Percentiles rank a stretch among this genome's conserved stretches.
Conservation (phyloP, 1,284 basidiomycete species). For the Pseudozyma tsukubaensis region DNA sequence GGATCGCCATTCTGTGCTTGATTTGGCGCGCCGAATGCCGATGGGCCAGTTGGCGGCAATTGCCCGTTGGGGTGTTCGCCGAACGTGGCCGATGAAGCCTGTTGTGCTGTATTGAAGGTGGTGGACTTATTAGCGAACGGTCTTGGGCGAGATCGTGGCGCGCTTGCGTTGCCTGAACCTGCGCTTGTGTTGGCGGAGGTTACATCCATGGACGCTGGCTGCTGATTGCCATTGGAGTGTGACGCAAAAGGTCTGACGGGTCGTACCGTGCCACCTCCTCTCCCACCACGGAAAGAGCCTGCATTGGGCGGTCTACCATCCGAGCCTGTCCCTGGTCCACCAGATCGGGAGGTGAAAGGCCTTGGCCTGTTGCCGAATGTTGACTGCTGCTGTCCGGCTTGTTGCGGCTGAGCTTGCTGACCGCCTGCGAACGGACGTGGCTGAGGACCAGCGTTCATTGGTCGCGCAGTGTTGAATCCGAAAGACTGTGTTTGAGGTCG, state of each 20-base stretch:
- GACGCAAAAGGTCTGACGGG: slow-evolving; percentile 29
- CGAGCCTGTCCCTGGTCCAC: slow-evolving; percentile 12
- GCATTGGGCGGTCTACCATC: slow-evolving; percentile 27
- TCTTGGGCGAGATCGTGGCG: slow-evolving; percentile 30
- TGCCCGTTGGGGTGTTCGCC: background rate
- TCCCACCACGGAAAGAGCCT: slow-evolving; percentile 17
- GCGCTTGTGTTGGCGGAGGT: background rate
- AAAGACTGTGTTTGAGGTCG: slow-evolving; percentile 21
- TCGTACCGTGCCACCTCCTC: slow-evolving; percentile 29
- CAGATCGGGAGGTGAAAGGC: slow-evolving; percentile 28
- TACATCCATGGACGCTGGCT: background rate
- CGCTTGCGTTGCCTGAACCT: slow-evolving; percentile 8
- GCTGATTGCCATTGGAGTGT: slow-evolving; percentile 9
- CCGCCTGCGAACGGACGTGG: slow-evolving; percentile 10
- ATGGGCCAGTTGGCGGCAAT: background rate
- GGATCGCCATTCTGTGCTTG: background rate
- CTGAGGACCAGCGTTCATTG: slow-evolving; percentile 13
- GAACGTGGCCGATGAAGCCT: background rate
- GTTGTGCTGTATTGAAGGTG: slow-evolving; percentile 28
- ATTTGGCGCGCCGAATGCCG: background rate
- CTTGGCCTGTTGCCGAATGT: slow-evolving; percentile 34
- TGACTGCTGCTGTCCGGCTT: slow-evolving; percentile 14
- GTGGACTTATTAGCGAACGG: slow-evolving; percentile 40
- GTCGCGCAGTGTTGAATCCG: slow-evolving; percentile 13
- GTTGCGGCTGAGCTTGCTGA: slow-evolving; percentile 6